Base-by-base conservation (phyloP, 2,329 filamentous ascomycete species). In the Epichloe baconii region DNA sequence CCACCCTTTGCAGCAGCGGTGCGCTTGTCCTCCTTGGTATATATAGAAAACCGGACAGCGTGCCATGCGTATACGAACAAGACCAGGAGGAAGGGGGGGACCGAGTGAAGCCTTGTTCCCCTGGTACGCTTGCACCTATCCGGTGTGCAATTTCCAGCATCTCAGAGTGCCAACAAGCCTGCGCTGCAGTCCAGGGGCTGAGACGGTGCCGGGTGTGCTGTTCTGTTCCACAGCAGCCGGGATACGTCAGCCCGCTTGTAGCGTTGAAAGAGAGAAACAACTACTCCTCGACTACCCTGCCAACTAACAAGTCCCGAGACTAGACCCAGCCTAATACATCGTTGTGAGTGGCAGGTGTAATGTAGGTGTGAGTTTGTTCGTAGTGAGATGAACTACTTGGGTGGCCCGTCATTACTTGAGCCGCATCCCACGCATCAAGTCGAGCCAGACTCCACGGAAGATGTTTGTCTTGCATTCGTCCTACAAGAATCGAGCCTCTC, bases 1-100 rank as follows among this genome's bases (percentile, higher is more conserved):
- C 23, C 6, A 8, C 6, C 48, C 62, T 61, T 58, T 61, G 55
- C 61, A 62, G 59, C 59, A 64, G 51, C 53, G 53, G 58, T 62
- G 61, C 61, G 64, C 62, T 64, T 66, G 58, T 64, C 59, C 62
- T 63, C 59, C 62, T 66, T 62, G 60, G 57, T 44, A 44, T 49
- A 38, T 44, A 44, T 31, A 31, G 26, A 21, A 48, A 26, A 26
- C 41, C 41, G 14, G 17, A 37, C 54, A 56, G 60, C 8, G 58
- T 59, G 59, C 53, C 57, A 61, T 19, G 43, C 31, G 19, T n/a
- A 40, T 44, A 34, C 41, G 41, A 31, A 23, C 8, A 21, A 31
- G 43, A 14, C 26, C 26, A 10, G 26, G 26, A 10, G 8, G 19
- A 8, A 3, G 2, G 7, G 7, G 26, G 2, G 23, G 26, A 8